Percentiles rank a stretch among this genome's conserved stretches.
Evolutionary conservation across 768 basidiomycete species (phyloP).

Genomic region (Lactarius hengduanensis): DNA sequence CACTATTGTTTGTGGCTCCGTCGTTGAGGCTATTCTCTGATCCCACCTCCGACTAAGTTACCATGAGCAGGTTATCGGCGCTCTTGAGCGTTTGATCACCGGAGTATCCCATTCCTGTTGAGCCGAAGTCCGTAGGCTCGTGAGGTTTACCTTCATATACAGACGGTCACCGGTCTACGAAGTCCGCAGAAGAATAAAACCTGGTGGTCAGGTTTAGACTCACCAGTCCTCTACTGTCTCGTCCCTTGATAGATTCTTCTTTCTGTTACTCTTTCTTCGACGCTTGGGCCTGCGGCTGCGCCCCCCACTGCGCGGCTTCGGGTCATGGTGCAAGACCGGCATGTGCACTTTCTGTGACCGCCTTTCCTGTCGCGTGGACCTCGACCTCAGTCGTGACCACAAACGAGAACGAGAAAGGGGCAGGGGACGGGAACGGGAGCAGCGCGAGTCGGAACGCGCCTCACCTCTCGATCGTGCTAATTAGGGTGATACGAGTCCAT

Average conservation of each 20-base stretch:
- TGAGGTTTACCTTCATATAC: too few species aligned
- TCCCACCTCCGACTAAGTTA: neutral
- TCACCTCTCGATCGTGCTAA: constrained; percentile 9
- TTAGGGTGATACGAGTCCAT: neutral
- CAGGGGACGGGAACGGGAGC: neutral
- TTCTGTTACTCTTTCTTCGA: constrained; percentile 33
- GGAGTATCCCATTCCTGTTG: neutral
- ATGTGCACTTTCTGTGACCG: constrained; percentile 46
- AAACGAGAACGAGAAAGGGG: constrained; percentile 6
- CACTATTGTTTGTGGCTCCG: neutral
- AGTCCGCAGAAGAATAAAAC: neutral
- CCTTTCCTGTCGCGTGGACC: constrained; percentile 31
- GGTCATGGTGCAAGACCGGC: constrained; percentile 30
- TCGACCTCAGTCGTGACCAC: constrained; percentile 18
- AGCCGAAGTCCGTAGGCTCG: neutral
- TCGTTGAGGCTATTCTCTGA: neutral
- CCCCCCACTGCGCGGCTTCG: constrained; percentile 39
- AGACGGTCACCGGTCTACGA: neutral
- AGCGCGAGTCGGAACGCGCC: constrained; percentile 19
- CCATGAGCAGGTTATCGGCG: neutral
- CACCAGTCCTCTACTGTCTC: neutral
- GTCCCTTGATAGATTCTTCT: constrained; percentile 38
- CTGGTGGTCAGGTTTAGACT: neutral
- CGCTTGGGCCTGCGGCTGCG: constrained; percentile 39
- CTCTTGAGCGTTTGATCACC: neutral